Evolutionary conservation across 495 filamentous ascomycete genomes (phyloP).

Genomic region (Hypoxylon rickii): DNA sequence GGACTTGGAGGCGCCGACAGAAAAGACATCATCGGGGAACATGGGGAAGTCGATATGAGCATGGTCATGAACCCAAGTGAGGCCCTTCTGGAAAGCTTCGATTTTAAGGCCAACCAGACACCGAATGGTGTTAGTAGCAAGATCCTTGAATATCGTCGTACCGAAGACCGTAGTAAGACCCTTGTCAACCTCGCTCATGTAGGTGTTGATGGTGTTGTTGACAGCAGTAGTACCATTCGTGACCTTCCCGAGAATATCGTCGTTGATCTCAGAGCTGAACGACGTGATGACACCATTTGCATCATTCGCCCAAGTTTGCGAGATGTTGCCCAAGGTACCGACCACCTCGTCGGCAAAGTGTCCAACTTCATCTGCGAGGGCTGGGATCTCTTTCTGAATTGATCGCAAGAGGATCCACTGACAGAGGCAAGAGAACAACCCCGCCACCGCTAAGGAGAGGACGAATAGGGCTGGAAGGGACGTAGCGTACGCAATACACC

Average conservation of each 20-base stretch:
- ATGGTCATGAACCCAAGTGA: slow-evolving; percentile 87
- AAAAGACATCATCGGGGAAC: slow-evolving; percentile 81
- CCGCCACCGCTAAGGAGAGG: slow-evolving; percentile 81
- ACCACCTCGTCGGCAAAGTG: slow-evolving; percentile 84
- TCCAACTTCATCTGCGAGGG: slow-evolving; percentile 74
- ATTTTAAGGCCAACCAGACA: slow-evolving; percentile 80
- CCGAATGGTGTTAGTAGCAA: slow-evolving; percentile 72
- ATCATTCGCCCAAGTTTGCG: slow-evolving; percentile 72
- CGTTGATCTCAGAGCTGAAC: slow-evolving; percentile 75
- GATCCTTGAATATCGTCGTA: slow-evolving; percentile 72
- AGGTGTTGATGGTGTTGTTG: slow-evolving; percentile 83
- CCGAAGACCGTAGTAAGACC: slow-evolving; percentile 79
- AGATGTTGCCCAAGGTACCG: slow-evolving; percentile 68
- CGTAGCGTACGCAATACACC: slow-evolving; percentile 86
- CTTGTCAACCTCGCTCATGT: slow-evolving; percentile 72
- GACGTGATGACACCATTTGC: slow-evolving; percentile 73
- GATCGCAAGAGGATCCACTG: slow-evolving; percentile 78
- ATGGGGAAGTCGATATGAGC: slow-evolving; percentile 81
- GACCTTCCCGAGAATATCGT: slow-evolving; percentile 87
- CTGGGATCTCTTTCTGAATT: slow-evolving; percentile 77
- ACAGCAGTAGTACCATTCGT: slow-evolving; percentile 77
- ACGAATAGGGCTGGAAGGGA: slow-evolving; percentile 85
- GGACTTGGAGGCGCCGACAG: slow-evolving; percentile 70
- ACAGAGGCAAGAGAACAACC: slow-evolving; percentile 80
- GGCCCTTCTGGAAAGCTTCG: slow-evolving; percentile 73